phyloP scores from a whole-genome alignment of 768 basidiomycete genomes.

The Sporobolomyces phaffii region DNA sequence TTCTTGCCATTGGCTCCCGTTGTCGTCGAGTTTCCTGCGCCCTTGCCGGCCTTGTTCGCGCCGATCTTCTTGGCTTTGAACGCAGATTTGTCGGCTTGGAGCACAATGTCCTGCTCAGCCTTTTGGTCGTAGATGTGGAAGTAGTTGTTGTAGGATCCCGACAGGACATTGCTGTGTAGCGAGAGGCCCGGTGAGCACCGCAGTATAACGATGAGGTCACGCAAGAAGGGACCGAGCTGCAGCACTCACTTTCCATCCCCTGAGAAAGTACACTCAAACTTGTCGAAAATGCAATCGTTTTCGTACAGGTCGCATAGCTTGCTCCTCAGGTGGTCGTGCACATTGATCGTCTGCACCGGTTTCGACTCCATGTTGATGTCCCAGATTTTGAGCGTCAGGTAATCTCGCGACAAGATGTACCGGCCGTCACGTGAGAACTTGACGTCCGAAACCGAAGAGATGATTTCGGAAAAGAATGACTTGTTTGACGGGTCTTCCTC shows the following conservation, averaged over 20 bases:
- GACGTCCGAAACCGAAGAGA: slow-evolving; percentile 98
- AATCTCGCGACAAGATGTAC: slow-evolving; percentile 94
- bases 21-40: slow-evolving; percentile 48
- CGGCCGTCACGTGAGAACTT: slow-evolving; percentile 97
- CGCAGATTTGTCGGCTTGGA: slow-evolving; percentile 98
- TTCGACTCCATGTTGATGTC: slow-evolving; percentile 98
- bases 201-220: too few relatives aligned
- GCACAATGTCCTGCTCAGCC: slow-evolving; percentile 69
- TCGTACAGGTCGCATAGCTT: slow-evolving; percentile 98
- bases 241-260: slow-evolving; percentile 80
- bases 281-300: slow-evolving; percentile 99
- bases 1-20: slow-evolving; percentile 61
- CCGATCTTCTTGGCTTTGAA: slow-evolving; percentile 99
- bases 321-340: slow-evolving; percentile 93
- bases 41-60: slow-evolving; percentile 53
- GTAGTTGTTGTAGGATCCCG: slow-evolving; percentile 99
- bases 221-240: too few relatives aligned
- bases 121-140: slow-evolving; percentile 99
- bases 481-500: slow-evolving; percentile 95
- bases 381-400: slow-evolving; percentile 97
- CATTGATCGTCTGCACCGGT: slow-evolving; percentile 94
- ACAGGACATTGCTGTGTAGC: slow-evolving; percentile 72
- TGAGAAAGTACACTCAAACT: slow-evolving; percentile 97
- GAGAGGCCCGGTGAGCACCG: neutral
- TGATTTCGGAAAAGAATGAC: slow-evolving; percentile 99